Base-by-base conservation (phyloP, 2,329 filamentous ascomycete species). In the Alternaria brassicae region DNA sequence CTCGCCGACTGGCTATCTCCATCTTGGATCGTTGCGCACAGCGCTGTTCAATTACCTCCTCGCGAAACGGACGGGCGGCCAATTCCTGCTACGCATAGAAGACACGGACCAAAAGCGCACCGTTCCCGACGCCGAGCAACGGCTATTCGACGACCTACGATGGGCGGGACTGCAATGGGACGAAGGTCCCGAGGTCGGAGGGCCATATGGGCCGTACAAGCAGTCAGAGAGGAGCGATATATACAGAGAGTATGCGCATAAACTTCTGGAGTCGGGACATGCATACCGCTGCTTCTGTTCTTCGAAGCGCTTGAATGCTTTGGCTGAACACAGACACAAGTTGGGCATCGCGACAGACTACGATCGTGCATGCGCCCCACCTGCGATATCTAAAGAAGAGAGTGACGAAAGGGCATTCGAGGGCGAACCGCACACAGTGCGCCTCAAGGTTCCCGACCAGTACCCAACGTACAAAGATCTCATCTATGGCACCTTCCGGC, bases 211-310 rank as follows among this genome's bases (percentile, higher is more conserved):
- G 2, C 92, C 95, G 0, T 99, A 81, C 92, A 95, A 82, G 88
- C 93, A 83, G 86, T 98, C 95, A 1, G 87, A 97, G 76, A 85
- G 95, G 56, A 88, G 91, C 2, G 76, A 81, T 1, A 81, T 91
- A 15, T 98, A 99, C 76, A 83, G 84, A 63, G 77, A 88, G 56
- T 88, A 97, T 73, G 89, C 90, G 6, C 77, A 90, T 40, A 79
- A 85, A 12, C 83, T 99, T 12, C 77, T 99, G 3, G 78, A 88
- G 4, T 83, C 84, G 7, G 91, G 89, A 9, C 85, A 89, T 60
- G 95, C 93, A 6, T 99, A 98, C 77, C 88, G 94, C 62, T 99
- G 95, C 78, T 99, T 99, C 81, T 99, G 95, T 79, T 88, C 88
- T 0, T 78, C 89, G 0, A 86, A 91, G 57, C 86, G 90, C 28